Percentiles rank a stretch among this genome's conserved stretches.
Conservation (phyloP, 768 basidiomycete species). For the Mycena maculata region DNA sequence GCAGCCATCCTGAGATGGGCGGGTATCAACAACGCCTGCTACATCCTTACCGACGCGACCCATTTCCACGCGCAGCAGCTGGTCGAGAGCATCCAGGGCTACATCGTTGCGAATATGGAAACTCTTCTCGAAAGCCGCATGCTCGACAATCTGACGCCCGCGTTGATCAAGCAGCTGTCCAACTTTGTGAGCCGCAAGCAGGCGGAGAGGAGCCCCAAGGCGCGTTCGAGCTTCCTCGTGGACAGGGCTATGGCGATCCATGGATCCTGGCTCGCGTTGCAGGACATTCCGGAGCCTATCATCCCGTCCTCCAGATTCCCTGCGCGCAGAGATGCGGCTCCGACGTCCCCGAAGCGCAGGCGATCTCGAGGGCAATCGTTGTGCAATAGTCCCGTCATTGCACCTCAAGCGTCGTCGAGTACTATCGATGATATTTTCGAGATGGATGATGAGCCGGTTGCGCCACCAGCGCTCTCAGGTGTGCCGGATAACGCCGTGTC, state of each 20-base stretch:
- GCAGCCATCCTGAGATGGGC: slow-evolving; percentile 73
- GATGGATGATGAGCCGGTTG: slow-evolving; percentile 81
- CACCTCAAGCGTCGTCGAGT: slow-evolving; percentile 40
- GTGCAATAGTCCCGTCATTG: slow-evolving; percentile 35
- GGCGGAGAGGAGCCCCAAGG: slow-evolving; percentile 69
- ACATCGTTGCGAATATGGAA: slow-evolving; percentile 88
- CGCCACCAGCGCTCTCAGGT: slow-evolving; percentile 33
- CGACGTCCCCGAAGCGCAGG: slow-evolving; percentile 28
- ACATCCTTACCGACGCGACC: slow-evolving; percentile 84
- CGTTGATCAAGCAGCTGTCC: slow-evolving; percentile 76
- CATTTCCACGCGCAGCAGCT: slow-evolving; percentile 80
- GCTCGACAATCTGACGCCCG: slow-evolving; percentile 78
- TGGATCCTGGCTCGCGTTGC: slow-evolving; percentile 74
- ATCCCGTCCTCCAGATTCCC: slow-evolving; percentile 45
- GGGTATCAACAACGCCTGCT: slow-evolving; percentile 80
- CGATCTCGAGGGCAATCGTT: slow-evolving; percentile 31
- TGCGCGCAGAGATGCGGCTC: slow-evolving; percentile 34
- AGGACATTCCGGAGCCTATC: slow-evolving; percentile 75
- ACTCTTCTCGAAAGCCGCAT: slow-evolving; percentile 83
- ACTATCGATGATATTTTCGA: slow-evolving; percentile 76
- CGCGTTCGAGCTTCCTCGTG: slow-evolving; percentile 66
- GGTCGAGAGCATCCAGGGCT: slow-evolving; percentile 76
- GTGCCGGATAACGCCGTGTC: background rate
- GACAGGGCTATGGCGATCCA: slow-evolving; percentile 69
- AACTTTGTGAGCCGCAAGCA: slow-evolving; percentile 70